phyloP scores from a whole-genome alignment of 495 filamentous ascomycete species.

The Lasiosphaeria hispida region DNA sequence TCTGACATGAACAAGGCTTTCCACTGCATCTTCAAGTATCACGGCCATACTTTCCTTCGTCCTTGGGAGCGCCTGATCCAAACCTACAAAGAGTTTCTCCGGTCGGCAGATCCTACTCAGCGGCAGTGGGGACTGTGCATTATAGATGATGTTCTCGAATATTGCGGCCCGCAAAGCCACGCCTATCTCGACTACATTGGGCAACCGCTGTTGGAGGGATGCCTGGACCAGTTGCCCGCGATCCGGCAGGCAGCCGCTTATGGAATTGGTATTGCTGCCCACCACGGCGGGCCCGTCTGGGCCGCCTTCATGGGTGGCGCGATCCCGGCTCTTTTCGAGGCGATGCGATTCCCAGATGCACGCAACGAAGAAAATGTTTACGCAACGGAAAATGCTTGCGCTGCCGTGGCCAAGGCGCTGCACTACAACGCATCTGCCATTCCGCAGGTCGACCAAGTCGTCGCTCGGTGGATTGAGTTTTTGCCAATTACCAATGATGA shows the following conservation, averaged over 20 bases:
- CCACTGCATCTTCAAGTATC: conserved; percentile 98
- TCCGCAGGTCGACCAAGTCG: conserved; percentile 66
- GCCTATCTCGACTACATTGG: conserved; percentile 80
- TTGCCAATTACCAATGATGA: conserved; percentile 93
- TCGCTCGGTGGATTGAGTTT: conserved; percentile 79
- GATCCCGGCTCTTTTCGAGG: conserved; percentile 78
- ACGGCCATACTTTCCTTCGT: conserved; percentile 77
- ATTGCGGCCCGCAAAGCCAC: conserved; percentile 83
- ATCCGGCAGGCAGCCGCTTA: conserved; percentile 97
- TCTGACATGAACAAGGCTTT: conserved; percentile 99
- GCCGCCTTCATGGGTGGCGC: conserved; percentile 76
- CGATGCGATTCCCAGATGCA: conserved; percentile 73
- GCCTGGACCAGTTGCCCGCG: conserved; percentile 78
- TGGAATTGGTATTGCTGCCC: conserved; percentile 92
- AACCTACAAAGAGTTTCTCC: conserved; percentile 84
- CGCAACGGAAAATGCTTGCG: conserved; percentile 94
- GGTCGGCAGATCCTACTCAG: conserved; percentile 81
- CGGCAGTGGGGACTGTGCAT: conserved; percentile 98
- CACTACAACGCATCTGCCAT: conserved; percentile 81
- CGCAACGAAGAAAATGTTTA: conserved; percentile 92
- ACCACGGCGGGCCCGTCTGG: conserved; percentile 84
- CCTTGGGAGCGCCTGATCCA: conserved; percentile 79
- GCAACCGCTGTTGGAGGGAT: conserved; percentile 76
- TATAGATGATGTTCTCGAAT: conserved; percentile 97
- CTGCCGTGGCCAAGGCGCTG: conserved; percentile 93